phyloP scores from a whole-genome alignment of 257 asterid genomes.

The Gardenia jasminoides region DNA sequence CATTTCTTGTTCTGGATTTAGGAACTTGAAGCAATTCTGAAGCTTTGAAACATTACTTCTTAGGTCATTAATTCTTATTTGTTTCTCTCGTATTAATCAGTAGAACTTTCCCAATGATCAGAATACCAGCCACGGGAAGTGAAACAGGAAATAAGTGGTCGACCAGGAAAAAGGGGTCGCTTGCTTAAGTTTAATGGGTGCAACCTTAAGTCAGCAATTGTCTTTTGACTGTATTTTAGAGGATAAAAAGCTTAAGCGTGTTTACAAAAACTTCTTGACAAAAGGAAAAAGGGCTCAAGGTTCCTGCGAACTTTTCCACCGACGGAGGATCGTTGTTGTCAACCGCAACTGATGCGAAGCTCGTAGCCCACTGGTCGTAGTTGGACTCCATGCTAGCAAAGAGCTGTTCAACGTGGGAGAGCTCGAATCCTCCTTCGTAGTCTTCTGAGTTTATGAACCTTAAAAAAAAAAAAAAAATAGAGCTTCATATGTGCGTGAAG shows the following conservation, averaged over 20 bases:
- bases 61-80: not conserved
- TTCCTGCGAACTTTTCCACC: constrained; percentile 32
- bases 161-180: no score
- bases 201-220: no score
- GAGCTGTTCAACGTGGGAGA: constrained; percentile 44
- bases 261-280: no score
- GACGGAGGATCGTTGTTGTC: constrained; percentile 56
- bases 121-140: no score
- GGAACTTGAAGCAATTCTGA: not conserved
- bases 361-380: constrained; percentile 61
- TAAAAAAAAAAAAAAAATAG: not conserved
- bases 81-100: not conserved
- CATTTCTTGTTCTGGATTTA: not conserved
- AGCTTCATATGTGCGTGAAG: not conserved
- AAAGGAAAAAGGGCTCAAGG: constrained; percentile 77
- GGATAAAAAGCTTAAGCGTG: no score
- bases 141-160: no score
- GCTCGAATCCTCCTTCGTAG: constrained; percentile 74
- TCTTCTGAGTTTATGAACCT: constrained; percentile 58
- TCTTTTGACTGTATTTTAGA: no score
- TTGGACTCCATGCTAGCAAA: constrained; percentile 49
- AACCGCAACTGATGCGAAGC: constrained; percentile 46
- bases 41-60: not conserved
- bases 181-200: no score
- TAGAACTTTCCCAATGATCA: not conserved